Evolutionary conservation across 352 stramenopile species (phyloP).

Genomic region (Halophytophthora polymorphica): DNA sequence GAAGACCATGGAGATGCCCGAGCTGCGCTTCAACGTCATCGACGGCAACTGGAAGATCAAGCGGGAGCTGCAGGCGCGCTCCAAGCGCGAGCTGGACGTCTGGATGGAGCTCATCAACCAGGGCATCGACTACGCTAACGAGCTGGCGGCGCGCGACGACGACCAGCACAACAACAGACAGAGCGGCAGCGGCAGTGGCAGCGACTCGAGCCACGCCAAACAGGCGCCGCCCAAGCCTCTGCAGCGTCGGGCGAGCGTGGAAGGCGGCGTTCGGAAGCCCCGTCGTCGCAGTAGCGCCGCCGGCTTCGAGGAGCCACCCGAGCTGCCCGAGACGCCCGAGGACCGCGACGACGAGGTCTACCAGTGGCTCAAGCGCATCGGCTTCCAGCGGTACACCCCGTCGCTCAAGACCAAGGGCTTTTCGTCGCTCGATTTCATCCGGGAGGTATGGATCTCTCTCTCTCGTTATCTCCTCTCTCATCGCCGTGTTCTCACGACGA

Average conservation of each 20-base stretch:
- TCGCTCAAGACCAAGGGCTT: conserved; percentile 82
- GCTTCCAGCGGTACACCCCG: conserved; percentile 50
- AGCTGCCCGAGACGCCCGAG: conserved; percentile 35
- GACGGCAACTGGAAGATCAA: conserved; percentile 82
- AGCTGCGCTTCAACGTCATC: conserved; percentile 75
- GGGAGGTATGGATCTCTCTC: conserved; percentile 52
- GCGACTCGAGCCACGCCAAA: conserved; percentile 21
- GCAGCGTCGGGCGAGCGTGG: conserved; percentile 15
- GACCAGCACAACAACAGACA: conserved; percentile 38
- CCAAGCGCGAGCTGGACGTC: conserved; percentile 51
- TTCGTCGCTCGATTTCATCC: conserved; percentile 76
- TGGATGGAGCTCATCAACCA: conserved; percentile 79
- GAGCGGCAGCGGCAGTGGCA: conserved; percentile 27
- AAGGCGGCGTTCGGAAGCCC: conserved; percentile 20
- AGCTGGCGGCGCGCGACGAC: conserved; percentile 31
- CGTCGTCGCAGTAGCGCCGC: conserved; percentile 19
- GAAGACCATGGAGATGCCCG: conserved; percentile 86
- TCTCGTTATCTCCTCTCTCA: background rate
- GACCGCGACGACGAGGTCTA: conserved; percentile 70
- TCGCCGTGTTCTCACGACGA: background rate
- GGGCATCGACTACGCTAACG: conserved; percentile 74
- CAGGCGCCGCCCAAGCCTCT: conserved; percentile 15
- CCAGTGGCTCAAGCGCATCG: conserved; percentile 65
- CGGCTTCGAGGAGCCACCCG: conserved; percentile 24
- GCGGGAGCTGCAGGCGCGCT: conserved; percentile 65